phyloP scores from a whole-genome alignment of 2,329 filamentous ascomycete genomes.

The Davidsoniella australis region DNA sequence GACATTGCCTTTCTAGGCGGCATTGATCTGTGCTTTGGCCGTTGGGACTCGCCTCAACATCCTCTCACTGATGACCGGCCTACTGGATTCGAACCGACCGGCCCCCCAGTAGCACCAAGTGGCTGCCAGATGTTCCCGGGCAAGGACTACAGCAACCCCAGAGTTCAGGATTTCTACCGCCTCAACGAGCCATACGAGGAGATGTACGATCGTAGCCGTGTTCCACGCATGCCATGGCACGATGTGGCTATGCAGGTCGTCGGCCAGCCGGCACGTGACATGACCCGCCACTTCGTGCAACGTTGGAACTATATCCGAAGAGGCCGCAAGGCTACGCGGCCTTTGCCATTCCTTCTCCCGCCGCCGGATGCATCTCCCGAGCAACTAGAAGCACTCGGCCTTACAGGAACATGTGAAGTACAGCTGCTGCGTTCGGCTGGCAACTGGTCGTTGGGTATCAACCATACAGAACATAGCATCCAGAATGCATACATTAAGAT shows the following conservation, averaged over 20 bases:
- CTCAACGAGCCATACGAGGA: slow-evolving; percentile 92
- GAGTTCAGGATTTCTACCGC: slow-evolving; percentile 86
- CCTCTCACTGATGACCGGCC: slow-evolving; percentile 81
- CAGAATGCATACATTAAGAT: slow-evolving; percentile 89
- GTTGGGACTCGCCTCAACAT: slow-evolving; percentile 95
- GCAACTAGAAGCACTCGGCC: slow-evolving; percentile 71
- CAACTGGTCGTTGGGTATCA: slow-evolving; percentile 82
- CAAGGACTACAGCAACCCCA: slow-evolving; percentile 94
- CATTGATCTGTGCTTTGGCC: slow-evolving; percentile 88
- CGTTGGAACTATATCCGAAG: slow-evolving; percentile 94
- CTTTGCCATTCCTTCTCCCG: slow-evolving; percentile 81
- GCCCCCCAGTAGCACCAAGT: slow-evolving; percentile 63
- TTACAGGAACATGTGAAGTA: slow-evolving; percentile 89
- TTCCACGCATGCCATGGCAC: slow-evolving; percentile 96
- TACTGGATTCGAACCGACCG: slow-evolving; percentile 71
- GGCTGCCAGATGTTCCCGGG: slow-evolving; percentile 93
- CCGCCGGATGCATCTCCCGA: slow-evolving; percentile 79
- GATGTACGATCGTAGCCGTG: slow-evolving; percentile 85
- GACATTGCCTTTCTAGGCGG: slow-evolving; percentile 91
- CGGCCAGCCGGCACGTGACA: slow-evolving; percentile 81
- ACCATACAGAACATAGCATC: slow-evolving; percentile 81
- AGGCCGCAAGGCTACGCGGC: slow-evolving; percentile 80
- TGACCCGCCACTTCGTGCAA: slow-evolving; percentile 92
- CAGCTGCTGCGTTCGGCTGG: slow-evolving; percentile 85
- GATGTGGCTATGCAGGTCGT: slow-evolving; percentile 97